Evolutionary conservation across 1,284 basidiomycete species (phyloP).

Genomic region (Melampsora americana): DNA sequence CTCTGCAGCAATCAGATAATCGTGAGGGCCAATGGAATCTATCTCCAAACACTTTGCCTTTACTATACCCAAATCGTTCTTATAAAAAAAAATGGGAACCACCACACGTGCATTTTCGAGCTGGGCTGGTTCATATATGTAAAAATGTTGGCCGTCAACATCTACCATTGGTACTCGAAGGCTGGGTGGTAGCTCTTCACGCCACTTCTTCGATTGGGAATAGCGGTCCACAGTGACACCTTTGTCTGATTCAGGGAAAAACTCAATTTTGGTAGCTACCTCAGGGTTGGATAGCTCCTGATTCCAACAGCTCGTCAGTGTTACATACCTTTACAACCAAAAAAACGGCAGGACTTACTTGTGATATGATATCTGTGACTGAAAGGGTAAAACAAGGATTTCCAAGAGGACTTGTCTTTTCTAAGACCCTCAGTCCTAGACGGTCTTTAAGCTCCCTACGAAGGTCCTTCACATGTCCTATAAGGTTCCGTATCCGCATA

Average conservation of each 20-base stretch:
- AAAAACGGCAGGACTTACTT: not conserved
- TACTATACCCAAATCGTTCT: too few species aligned
- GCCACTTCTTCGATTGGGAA: constrained; percentile 21
- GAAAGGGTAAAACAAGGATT: not conserved
- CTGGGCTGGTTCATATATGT: not conserved
- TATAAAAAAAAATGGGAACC: not conserved
- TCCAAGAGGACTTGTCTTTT: too few species aligned
- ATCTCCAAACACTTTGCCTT: too few species aligned
- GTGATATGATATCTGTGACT: not conserved
- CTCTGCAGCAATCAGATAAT: not conserved
- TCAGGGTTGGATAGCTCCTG: not conserved
- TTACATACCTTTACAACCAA: not conserved
- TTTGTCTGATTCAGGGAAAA: not conserved
- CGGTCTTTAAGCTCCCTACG: too few species aligned
- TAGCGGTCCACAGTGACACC: not conserved
- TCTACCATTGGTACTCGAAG: not conserved
- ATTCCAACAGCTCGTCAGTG: too few species aligned
- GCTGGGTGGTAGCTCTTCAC: not conserved
- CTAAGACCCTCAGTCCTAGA: too few species aligned
- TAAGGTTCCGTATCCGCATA: too few species aligned
- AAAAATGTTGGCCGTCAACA: not conserved
- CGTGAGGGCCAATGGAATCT: too few species aligned
- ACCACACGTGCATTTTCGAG: not conserved
- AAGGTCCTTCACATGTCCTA: too few species aligned
- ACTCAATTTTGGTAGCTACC: not conserved